These are phyloP conservation scores for Trypanosoma boissoni DNA, from an alignment of 208 protist species.

Conservation along the genomic window DNA sequence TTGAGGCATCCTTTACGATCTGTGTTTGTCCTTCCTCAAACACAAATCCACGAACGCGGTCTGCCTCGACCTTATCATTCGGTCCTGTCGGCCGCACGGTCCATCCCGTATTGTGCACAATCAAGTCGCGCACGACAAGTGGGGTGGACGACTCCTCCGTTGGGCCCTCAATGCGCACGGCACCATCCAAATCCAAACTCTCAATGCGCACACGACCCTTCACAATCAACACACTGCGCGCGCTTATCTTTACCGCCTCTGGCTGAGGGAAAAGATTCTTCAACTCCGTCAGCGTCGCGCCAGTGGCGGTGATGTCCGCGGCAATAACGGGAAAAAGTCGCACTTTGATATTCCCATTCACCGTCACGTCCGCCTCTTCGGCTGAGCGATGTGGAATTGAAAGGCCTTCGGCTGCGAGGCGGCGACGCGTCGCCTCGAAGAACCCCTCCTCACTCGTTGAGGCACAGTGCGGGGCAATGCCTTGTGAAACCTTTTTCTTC, in stretches of 20 bases:
- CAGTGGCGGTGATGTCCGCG: conserved; percentile 34
- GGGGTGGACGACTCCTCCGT: conserved; percentile 22
- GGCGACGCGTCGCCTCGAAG: conserved; percentile 61
- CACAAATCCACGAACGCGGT: conserved; percentile 80
- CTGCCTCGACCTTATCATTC: conserved; percentile 29
- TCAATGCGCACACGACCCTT: conserved; percentile 72
- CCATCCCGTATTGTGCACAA: conserved; percentile 58
- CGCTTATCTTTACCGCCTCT: conserved; percentile 43
- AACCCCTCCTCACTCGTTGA: conserved; percentile 69
- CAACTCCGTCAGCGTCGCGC: conserved; percentile 37
- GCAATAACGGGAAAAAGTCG: conserved; percentile 29
- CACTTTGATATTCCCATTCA: conserved; percentile 6
- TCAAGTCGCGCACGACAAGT: conserved; percentile 41
- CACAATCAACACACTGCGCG: conserved; percentile 66
- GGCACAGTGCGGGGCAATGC: conserved; percentile 56
- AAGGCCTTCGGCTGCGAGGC: conserved; percentile 32
- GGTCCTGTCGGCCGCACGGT: conserved; percentile 25
- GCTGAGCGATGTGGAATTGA: background rate
- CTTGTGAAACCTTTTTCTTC: conserved; percentile 31
- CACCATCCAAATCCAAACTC: conserved; percentile 62
- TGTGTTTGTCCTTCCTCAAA: conserved; percentile 44
- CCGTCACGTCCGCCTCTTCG: conserved; percentile 1
- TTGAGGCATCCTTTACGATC: conserved; percentile 12
- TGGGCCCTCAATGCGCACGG: conserved; percentile 57
- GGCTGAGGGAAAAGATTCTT: conserved; percentile 53